Evolutionary conservation across 768 basidiomycete species (phyloP).

Genomic region (Lactarius tabidus): DNA sequence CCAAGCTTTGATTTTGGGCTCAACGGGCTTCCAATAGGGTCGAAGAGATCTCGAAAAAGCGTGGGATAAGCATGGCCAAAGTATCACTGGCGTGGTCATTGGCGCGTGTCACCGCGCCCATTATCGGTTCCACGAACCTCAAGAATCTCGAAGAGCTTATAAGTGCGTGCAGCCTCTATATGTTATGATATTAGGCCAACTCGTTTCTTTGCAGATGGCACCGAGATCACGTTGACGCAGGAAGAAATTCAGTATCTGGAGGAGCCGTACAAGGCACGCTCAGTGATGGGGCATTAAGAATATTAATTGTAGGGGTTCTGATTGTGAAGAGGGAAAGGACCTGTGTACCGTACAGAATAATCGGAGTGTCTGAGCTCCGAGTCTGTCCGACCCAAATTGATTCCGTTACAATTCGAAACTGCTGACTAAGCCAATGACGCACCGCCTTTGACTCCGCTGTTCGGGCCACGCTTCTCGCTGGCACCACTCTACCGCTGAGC

Average conservation of each 20-base stretch:
- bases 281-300: slow-evolving; percentile 15
- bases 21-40: slow-evolving; percentile 30
- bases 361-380: too few relatives aligned
- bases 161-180: slow-evolving; percentile 5
- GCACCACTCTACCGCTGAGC: not conserved
- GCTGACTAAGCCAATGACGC: not conserved
- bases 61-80: slow-evolving; percentile 41
- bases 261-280: slow-evolving; percentile 22
- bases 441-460: not conserved
- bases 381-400: too few relatives aligned
- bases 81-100: slow-evolving; percentile 37
- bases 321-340: not conserved
- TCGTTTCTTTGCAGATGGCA: slow-evolving; percentile 1
- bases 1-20: not conserved
- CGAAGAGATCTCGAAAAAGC: slow-evolving; percentile 38
- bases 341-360: not conserved
- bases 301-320: not conserved
- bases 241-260: slow-evolving; percentile 22
- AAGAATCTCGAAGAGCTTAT: slow-evolving; percentile 24
- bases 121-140: slow-evolving; percentile 20
- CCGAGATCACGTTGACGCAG: slow-evolving; percentile 15
- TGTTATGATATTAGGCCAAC: not conserved
- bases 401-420: not conserved
- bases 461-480: not conserved
- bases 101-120: slow-evolving; percentile 12